Conservation (phyloP, 768 basidiomycete species). For the Amylocystis lapponica region DNA sequence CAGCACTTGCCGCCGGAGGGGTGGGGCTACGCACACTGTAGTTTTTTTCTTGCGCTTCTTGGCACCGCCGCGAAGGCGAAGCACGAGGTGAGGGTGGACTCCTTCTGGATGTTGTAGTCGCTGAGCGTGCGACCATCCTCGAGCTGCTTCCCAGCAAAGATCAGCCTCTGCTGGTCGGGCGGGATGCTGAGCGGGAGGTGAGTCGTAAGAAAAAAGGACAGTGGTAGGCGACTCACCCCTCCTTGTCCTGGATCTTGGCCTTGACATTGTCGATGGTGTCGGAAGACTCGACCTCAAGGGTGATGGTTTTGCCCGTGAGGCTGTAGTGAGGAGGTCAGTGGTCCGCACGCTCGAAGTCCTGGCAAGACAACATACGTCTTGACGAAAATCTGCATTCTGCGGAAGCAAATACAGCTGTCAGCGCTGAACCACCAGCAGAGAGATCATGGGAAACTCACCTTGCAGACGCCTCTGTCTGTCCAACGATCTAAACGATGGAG, state of each 20-base stretch:
- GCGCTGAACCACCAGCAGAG: conserved; percentile 2
- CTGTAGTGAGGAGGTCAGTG: conserved; percentile 36
- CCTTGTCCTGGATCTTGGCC: conserved; percentile 96
- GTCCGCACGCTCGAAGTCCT: conserved; percentile 10
- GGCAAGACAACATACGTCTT: conserved; percentile 58
- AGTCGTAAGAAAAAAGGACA: neutral
- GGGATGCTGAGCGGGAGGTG: conserved; percentile 52
- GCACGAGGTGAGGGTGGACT: conserved; percentile 97
- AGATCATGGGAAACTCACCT: conserved; percentile 9
- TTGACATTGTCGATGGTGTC: conserved; percentile 99
- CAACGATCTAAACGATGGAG: conserved; percentile 88
- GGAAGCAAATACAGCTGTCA: conserved; percentile 76
- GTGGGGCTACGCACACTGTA: conserved; percentile 69
- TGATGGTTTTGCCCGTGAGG: conserved; percentile 99
- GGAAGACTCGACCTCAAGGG: conserved; percentile 95
- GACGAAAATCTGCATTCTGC: conserved; percentile 94
- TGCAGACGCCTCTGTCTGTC: conserved; percentile 77
- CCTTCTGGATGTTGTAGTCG: conserved; percentile 99
- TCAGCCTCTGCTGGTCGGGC: conserved; percentile 94
- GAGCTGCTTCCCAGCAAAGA: conserved; percentile 99
- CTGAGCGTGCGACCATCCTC: conserved; percentile 96
- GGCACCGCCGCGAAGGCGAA: conserved; percentile 97
- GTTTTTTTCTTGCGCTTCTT: conserved; percentile 99
- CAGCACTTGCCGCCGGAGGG: neutral
- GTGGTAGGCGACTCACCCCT: conserved; percentile 60